Percentiles rank a stretch among this genome's conserved stretches.
These are phyloP conservation scores for Coemansia sp. DNA, from an alignment of 192 early-diverging fungal species.

Conservation along the genomic window DNA sequence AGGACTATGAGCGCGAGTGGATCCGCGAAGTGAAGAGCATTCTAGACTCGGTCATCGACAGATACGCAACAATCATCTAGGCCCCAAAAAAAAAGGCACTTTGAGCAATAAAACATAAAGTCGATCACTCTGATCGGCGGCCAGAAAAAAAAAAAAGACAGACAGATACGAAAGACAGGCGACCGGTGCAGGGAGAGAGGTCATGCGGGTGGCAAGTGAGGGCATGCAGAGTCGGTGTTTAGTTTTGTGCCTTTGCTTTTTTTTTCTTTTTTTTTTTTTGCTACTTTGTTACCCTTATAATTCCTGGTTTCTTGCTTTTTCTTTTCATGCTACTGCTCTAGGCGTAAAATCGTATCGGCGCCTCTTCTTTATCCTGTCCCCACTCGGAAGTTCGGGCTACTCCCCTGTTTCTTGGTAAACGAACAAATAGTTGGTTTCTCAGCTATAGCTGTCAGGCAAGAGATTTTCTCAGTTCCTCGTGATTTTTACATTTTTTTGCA, in stretches of 20 bases:
- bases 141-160: background rate
- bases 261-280: background rate
- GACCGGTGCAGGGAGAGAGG: background rate
- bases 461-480: constrained; percentile 2
- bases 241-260: background rate
- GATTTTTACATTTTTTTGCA: background rate
- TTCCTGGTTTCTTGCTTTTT: background rate
- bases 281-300: background rate
- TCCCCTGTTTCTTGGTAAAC: background rate
- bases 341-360: background rate
- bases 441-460: background rate
- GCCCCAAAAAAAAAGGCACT: background rate
- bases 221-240: background rate
- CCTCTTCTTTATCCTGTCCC: constrained; percentile 2
- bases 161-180: background rate
- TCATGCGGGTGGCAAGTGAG: background rate
- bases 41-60: constrained; percentile 41
- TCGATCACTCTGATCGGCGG: background rate
- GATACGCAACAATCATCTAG: constrained; percentile 19
- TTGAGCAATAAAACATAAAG: background rate
- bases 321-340: background rate
- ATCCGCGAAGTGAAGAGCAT: constrained; percentile 28
- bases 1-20: constrained; percentile 50
- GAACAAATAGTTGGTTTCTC: background rate
- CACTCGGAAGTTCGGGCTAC: background rate